These are phyloP conservation scores for Nigrograna mackinnonii DNA, from an alignment of 2,329 filamentous ascomycete genomes.

Conservation along the genomic window DNA sequence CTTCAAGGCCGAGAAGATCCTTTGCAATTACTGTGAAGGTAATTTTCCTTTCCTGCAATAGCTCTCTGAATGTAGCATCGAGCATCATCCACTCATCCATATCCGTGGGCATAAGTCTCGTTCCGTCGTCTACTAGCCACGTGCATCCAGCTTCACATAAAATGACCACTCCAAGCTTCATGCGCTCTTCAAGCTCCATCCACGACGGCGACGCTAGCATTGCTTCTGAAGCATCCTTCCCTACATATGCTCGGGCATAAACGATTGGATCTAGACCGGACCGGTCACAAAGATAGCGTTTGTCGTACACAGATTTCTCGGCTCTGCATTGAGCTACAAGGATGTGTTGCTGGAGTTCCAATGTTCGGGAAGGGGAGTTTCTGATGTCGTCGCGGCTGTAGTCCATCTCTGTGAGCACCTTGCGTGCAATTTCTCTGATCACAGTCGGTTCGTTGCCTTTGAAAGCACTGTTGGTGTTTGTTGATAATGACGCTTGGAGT, in stretches of 20 bases:
- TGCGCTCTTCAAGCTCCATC: constrained; percentile 33
- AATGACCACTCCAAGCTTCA: constrained; percentile 39
- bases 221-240: constrained; percentile 18
- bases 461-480: neutral
- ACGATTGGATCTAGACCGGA: constrained; percentile 49
- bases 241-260: constrained; percentile 40
- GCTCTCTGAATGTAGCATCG: constrained; percentile 20
- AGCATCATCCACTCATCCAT: constrained; percentile 28
- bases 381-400: constrained; percentile 42
- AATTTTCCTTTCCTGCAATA: constrained; percentile 21
- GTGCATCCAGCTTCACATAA: constrained; percentile 44
- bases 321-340: constrained; percentile 39
- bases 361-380: constrained; percentile 22
- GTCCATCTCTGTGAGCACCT: constrained; percentile 33
- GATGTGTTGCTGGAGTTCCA: constrained; percentile 44
- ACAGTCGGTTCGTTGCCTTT: constrained; percentile 11
- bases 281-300: constrained; percentile 49
- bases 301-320: constrained; percentile 21
- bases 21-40: constrained; percentile 17
- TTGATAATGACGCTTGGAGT: constrained; percentile 26
- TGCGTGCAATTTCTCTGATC: constrained; percentile 45
- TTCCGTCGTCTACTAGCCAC: constrained; percentile 44
- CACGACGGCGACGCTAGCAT: constrained; percentile 30
- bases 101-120: constrained; percentile 35
- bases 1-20: constrained; percentile 11